A percentile compares a stretch with the other conserved stretches of the same genome.
These are phyloP conservation scores for Populus euphratica DNA, from an alignment of 345 rosid species.

Conservation along the genomic window DNA sequence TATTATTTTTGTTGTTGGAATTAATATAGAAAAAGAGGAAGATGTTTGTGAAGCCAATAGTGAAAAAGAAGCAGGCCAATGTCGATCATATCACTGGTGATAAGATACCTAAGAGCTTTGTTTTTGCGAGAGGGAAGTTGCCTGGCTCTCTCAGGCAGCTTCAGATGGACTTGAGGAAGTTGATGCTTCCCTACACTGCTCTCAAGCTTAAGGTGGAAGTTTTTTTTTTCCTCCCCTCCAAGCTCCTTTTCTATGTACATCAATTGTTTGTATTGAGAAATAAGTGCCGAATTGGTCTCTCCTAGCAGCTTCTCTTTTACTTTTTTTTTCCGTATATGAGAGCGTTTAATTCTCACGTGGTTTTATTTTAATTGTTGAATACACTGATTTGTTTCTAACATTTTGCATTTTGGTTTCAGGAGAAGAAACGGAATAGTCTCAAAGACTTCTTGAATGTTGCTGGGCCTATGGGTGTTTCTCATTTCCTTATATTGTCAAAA, in stretches of 20 bases:
- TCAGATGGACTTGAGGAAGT: conserved; percentile 80
- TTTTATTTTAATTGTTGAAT: not conserved
- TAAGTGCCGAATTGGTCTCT: not conserved
- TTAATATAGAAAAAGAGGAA: conserved; percentile 51
- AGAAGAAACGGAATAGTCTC: conserved; percentile 78
- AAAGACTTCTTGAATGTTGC: conserved; percentile 86
- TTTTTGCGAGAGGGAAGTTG: conserved; percentile 82
- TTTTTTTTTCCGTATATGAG: not conserved
- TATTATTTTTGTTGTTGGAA: conserved; percentile 2
- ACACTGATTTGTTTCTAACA: not conserved
- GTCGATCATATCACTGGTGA: conserved; percentile 85
- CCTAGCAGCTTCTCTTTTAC: not conserved
- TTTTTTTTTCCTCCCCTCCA: not conserved
- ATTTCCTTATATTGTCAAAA: conserved; percentile 80
- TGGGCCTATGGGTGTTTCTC: conserved; percentile 96
- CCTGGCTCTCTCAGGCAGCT: conserved; percentile 74
- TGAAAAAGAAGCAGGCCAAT: conserved; percentile 43
- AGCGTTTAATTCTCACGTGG: not conserved
- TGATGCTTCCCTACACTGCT: conserved; percentile 96
- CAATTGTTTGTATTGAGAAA: not conserved
- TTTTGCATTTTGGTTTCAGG: conserved; percentile 43
- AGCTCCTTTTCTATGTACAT: not conserved
- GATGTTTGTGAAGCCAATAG: conserved; percentile 55
- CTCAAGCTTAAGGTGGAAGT: conserved; percentile 66
- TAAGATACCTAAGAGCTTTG: conserved; percentile 85